Base-by-base conservation (phyloP, 2,329 filamentous ascomycete genomes). In the Phialocephala subalpina region DNA sequence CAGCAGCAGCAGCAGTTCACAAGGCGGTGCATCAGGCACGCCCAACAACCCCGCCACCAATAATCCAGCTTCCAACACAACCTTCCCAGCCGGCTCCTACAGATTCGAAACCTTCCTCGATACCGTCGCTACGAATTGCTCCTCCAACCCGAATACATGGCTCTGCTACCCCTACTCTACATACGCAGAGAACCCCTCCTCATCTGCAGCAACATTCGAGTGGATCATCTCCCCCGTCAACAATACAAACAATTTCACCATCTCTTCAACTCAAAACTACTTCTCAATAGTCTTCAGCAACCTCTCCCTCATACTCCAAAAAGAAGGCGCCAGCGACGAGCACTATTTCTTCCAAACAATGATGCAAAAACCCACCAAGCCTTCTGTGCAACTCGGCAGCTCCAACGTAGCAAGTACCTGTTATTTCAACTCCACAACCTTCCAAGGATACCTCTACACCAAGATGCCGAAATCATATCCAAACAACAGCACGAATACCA, bases 61-160 rank as follows among this genome's bases (percentile, higher is more conserved):
- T 9, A 33, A 65, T 62, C 58, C 68, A 53, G 53, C 68, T 49
- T 53, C 70, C 45, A 65, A 45, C 45, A 60, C 67, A 18, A 63
- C 73, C 61, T 91, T 91, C 71, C 90, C 90, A 1, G 78, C 84
- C 1, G 90, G 90, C 6, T 82, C 85, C n/a, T 92, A 87, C 76
- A 81, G 84, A 42, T 81, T 92, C 70, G 80, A 83, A 7, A 87
- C 87, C 25, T 84, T 84, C 65, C 84, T 92, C 45, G 80, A 82
- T 58, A 83, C 80, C 5, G 78, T 83, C 1, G 77, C 79, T 18
- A 84, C 86, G 7, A 81, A 81, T 58, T 92, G 90, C 77, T 89
- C 87, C 0, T 82, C 84, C 16, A 83, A 86, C 70, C 69, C 84
- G 0, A 77, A 81, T 4, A 87, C 87, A 0, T 92, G 89, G 87